Evolutionary conservation across 2,329 filamentous ascomycete genomes (phyloP).

Genomic region (Paecilomyces dactylethromorphus): DNA sequence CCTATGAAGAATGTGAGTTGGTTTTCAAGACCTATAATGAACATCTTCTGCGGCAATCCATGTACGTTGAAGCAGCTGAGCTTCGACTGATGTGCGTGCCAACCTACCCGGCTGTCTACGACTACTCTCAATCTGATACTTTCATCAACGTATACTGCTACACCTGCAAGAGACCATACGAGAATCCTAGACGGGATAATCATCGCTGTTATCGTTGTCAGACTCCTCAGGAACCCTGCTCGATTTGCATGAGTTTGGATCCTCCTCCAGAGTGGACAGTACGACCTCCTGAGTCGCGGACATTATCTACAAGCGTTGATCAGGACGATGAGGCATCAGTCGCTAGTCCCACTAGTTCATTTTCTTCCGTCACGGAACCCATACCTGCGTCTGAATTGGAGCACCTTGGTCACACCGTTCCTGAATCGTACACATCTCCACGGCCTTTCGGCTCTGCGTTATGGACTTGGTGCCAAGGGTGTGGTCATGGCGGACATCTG

Average conservation of each 20-base stretch:
- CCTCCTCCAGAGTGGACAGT: constrained; percentile 36
- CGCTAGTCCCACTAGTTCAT: constrained; percentile 38
- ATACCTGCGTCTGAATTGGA: constrained; percentile 19
- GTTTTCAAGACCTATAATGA: constrained; percentile 54
- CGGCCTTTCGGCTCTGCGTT: constrained; percentile 32
- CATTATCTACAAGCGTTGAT: constrained; percentile 2
- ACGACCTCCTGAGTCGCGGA: constrained; percentile 9
- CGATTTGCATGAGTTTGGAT: constrained; percentile 35
- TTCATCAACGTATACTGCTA: constrained; percentile 50
- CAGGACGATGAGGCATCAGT: constrained; percentile 11
- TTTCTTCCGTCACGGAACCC: constrained; percentile 31
- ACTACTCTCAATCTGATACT: constrained; percentile 50
- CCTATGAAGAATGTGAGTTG: constrained; percentile 45
- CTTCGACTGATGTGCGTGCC: constrained; percentile 52
- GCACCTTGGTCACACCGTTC: constrained; percentile 11
- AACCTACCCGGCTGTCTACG: constrained; percentile 50
- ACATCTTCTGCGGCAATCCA: constrained; percentile 42
- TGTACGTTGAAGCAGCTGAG: constrained; percentile 45
- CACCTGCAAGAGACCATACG: constrained; percentile 51
- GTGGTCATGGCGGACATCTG: constrained; percentile 55
- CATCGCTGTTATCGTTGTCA: constrained; percentile 46
- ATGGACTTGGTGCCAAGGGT: constrained; percentile 54
- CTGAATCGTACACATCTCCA: constrained; percentile 17
- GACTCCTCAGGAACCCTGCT: constrained; percentile 32
- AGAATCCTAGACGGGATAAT: constrained; percentile 43